Percentiles rank a stretch among this genome's conserved stretches.
Evolutionary conservation across 495 filamentous ascomycete genomes (phyloP).

Genomic region (Penicillium diatomitis): DNA sequence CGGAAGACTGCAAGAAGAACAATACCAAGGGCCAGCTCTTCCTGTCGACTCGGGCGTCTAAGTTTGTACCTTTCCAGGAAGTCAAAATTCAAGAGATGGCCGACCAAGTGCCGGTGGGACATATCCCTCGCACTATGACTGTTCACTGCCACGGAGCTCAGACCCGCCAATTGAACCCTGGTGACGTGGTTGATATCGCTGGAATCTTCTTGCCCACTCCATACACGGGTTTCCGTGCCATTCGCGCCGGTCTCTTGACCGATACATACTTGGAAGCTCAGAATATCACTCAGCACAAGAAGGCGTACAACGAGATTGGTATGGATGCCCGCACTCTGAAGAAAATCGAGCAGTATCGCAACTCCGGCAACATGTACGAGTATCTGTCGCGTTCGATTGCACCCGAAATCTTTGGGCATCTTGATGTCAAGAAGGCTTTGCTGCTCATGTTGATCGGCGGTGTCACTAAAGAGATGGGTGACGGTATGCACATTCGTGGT

Average conservation of each 20-base stretch:
- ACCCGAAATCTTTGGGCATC: constrained; percentile 92
- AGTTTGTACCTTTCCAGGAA: constrained; percentile 96
- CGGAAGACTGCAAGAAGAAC: constrained; percentile 79
- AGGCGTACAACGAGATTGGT: constrained; percentile 82
- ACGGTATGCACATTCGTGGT: constrained; percentile 96
- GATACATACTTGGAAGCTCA: constrained; percentile 97
- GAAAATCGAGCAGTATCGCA: constrained; percentile 71
- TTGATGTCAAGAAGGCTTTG: constrained; percentile 96
- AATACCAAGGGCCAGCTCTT: constrained; percentile 89
- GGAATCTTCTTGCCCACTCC: constrained; percentile 96
- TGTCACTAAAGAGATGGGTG: constrained; percentile 94
- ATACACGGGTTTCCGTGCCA: constrained; percentile 95
- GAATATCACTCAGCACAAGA: constrained; percentile 89
- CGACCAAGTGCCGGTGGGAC: constrained; percentile 94
- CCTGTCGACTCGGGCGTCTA: constrained; percentile 86
- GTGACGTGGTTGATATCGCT: constrained; percentile 85
- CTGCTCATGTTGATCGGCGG: constrained; percentile 90
- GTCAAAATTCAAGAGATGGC: constrained; percentile 98
- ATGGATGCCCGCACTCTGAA: constrained; percentile 66
- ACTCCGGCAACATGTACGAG: constrained; percentile 87
- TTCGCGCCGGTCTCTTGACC: constrained; percentile 86
- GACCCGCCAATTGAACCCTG: constrained; percentile 79
- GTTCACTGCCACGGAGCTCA: constrained; percentile 81
- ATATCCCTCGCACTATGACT: constrained; percentile 86
- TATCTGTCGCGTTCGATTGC: constrained; percentile 91